Conservation (phyloP, 352 stramenopile genomes). For the Globisporangium sylvaticum region DNA sequence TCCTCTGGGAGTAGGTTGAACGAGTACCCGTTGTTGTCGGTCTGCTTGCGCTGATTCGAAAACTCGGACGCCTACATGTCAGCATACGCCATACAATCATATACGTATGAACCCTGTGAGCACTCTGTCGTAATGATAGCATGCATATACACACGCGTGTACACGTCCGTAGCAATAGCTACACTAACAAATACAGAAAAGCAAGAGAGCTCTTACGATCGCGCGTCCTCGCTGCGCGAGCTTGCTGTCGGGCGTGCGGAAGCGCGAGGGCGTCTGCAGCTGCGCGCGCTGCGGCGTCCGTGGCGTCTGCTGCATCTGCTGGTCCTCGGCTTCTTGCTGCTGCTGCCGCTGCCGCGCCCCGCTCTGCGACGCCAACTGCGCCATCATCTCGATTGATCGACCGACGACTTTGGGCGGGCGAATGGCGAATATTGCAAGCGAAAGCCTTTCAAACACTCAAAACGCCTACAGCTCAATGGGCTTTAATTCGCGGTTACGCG, state of each 20-base stretch:
- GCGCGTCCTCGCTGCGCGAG: constrained; percentile 20
- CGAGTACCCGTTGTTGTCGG: constrained; percentile 30
- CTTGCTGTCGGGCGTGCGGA: constrained; percentile 18
- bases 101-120: not conserved
- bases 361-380: constrained; percentile 5
- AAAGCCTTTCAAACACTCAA: constrained; percentile 13
- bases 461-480: not conserved
- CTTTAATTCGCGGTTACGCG: not conserved
- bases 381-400: constrained; percentile 6
- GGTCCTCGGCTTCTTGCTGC: constrained; percentile 7
- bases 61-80: constrained; percentile 21
- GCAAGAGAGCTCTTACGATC: constrained; percentile 22
- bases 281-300: constrained; percentile 8
- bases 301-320: constrained; percentile 2
- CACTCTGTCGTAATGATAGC: not conserved
- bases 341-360: constrained; percentile 7
- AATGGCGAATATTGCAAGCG: constrained; percentile 3
- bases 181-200: not conserved
- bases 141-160: not conserved
- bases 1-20: constrained; percentile 59
- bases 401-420: constrained; percentile 4
- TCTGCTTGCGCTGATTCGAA: constrained; percentile 27
- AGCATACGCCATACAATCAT: not conserved
- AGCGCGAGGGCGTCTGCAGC: constrained; percentile 14
- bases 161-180: not conserved